Base-by-base conservation (phyloP, 441 rosid species). In the Erysimum cheiri region DNA sequence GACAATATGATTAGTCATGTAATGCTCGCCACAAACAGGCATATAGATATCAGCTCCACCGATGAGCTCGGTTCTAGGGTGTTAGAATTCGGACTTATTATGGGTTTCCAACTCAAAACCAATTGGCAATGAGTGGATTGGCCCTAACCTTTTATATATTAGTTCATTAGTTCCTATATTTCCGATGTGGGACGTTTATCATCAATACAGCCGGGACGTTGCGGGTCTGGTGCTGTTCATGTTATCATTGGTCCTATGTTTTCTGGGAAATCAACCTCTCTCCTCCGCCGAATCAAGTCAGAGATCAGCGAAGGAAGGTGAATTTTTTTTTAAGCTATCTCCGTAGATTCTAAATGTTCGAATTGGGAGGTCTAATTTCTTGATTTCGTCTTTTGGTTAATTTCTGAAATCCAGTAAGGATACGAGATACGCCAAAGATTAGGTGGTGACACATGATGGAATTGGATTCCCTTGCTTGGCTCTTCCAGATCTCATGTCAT, bases 211-310 rank as follows among this genome's bases (percentile, higher is more conserved):
- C n/a, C 66, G 28, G 19, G 15, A 2, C 68, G 11, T 19, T 36
- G 44, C 0, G 69, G 48, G 17, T 73, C 79, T 6, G 95, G 96
- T 4, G 85, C 90, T 65, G 64, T 94, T 36, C 98, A 94, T 67
- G 92, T 94, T 62, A 87, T 94, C 56, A 72, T 79, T 29, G 97
- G 98, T 4, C 97, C 98, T 53, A 90, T 94, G 98, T 94, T 94
- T 11, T 89, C 97, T 8, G 98, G 99, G 26, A 94, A 94, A 59
- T 88, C 98, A 60, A 94, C 97, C 2, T 86, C 96, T 15, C 94
- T 94, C 35, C 94, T 94, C 77, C 96, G 94, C 58, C 97, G 88
- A 15, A 79, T 90, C 83, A 81, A 77, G 36, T 84, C 87, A 1
- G 98, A 86, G 68, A 73, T 71, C 79, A 74, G 58, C 76, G 58